Conservation (phyloP, 1,284 basidiomycete genomes). For the Apiotrichum montevideense region DNA sequence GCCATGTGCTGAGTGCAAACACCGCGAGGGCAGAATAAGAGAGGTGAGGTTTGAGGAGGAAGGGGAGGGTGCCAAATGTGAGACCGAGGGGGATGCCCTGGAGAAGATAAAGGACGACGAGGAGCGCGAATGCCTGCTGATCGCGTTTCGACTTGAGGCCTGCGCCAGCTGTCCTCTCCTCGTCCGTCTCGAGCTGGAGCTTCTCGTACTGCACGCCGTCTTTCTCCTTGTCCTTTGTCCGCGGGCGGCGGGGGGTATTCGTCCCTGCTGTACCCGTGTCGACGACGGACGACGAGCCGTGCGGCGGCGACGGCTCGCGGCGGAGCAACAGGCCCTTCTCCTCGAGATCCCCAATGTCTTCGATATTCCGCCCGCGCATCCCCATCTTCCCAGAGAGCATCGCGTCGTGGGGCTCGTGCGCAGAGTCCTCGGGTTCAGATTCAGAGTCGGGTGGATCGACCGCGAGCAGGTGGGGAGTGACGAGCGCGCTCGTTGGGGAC, state of each 20-base stretch:
- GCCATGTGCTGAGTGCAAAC: constrained; percentile 90
- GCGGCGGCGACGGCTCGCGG: background rate
- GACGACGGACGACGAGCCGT: background rate
- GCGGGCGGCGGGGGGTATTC: background rate
- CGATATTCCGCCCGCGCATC: constrained; percentile 32
- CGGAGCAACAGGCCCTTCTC: constrained; percentile 37
- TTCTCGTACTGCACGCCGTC: constrained; percentile 20
- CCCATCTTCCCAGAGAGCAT: constrained; percentile 12
- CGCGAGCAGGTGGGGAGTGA: background rate
- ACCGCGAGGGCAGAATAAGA: constrained; percentile 95
- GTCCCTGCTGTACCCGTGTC: background rate
- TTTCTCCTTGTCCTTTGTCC: background rate
- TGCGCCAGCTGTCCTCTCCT: constrained; percentile 7
- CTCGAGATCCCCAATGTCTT: constrained; percentile 36
- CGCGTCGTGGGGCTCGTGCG: background rate
- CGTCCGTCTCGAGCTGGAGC: constrained; percentile 20
- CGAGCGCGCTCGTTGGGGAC: background rate
- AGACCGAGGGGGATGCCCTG: constrained; percentile 89
- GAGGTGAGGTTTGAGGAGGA: constrained; percentile 87
- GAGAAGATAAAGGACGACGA: constrained; percentile 71
- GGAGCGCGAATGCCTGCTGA: constrained; percentile 74
- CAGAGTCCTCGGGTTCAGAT: background rate
- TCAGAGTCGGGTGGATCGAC: background rate
- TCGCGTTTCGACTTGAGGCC: constrained; percentile 51
- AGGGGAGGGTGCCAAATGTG: constrained; percentile 79